phyloP scores from a whole-genome alignment of 2,329 filamentous ascomycete species.

The Acrocalymma vagum region DNA sequence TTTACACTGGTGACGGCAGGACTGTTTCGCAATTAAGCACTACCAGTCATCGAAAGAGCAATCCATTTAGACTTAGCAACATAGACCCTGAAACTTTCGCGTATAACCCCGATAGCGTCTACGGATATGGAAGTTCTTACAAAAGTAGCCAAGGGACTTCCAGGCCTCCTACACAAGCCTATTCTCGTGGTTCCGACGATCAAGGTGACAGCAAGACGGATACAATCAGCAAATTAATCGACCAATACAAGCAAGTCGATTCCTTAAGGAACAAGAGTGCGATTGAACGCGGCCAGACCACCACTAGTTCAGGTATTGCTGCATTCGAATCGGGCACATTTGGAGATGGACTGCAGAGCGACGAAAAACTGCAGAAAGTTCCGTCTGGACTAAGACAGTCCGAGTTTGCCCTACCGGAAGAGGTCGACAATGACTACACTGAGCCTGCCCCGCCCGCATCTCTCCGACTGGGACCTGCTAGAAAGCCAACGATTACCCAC shows the following conservation, averaged over 20 bases:
- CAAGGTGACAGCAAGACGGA: constrained; percentile 34
- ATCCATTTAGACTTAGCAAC: constrained; percentile 26
- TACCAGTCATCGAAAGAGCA: constrained; percentile 27
- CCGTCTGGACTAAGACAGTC: constrained; percentile 31
- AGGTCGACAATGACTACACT: background rate
- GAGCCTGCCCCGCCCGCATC: background rate
- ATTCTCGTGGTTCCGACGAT: constrained; percentile 18
- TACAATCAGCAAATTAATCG: constrained; percentile 43
- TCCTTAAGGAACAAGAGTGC: constrained; percentile 10
- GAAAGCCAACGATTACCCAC: constrained; percentile 16
- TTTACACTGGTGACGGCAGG: constrained; percentile 37
- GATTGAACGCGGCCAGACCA: constrained; percentile 1
- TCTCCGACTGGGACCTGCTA: constrained; percentile 4
- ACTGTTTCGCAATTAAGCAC: constrained; percentile 29
- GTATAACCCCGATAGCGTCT: constrained; percentile 21
- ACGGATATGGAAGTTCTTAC: constrained; percentile 19
- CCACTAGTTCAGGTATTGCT: background rate
- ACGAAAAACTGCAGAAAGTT: constrained; percentile 4
- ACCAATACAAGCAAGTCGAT: constrained; percentile 30
- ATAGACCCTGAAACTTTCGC: constrained; percentile 20
- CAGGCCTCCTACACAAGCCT: constrained; percentile 18
- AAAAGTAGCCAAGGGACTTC: constrained; percentile 18
- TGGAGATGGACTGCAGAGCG: background rate
- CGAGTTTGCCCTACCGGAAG: constrained; percentile 27
- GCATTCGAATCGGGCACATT: background rate